Conservation (phyloP, 2,329 filamentous ascomycete genomes). For the Sordariomycetes sp. region DNA sequence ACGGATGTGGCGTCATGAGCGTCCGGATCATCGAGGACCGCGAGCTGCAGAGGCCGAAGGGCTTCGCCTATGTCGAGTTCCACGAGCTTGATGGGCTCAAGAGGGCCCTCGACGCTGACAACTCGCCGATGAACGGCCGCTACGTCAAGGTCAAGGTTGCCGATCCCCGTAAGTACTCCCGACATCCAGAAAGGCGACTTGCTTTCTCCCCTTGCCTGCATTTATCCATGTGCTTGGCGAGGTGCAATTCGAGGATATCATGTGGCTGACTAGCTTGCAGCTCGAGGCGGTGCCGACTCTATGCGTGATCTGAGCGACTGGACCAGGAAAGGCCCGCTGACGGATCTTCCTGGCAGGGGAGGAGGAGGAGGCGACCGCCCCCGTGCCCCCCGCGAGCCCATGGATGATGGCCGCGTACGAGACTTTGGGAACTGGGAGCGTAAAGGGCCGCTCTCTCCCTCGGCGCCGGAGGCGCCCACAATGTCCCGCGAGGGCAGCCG, state of each 20-base stretch:
- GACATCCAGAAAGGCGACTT: neutral
- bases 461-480: slow-evolving; percentile 35
- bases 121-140: slow-evolving; percentile 74
- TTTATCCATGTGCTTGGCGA: neutral
- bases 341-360: slow-evolving; percentile 50
- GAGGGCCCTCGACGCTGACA: slow-evolving; percentile 76
- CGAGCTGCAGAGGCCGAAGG: slow-evolving; percentile 86
- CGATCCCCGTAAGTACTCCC: slow-evolving; percentile 76
- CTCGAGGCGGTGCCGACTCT: slow-evolving; percentile 48
- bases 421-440: slow-evolving; percentile 92
- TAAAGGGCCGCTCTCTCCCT: slow-evolving; percentile 78
- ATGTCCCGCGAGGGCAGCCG: slow-evolving; percentile 45
- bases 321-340: slow-evolving; percentile 84
- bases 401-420: slow-evolving; percentile 63
- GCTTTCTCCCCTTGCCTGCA: neutral
- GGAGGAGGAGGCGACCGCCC: slow-evolving; percentile 40
- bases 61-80: slow-evolving; percentile 97
- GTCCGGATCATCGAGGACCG: slow-evolving; percentile 97
- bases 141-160: slow-evolving; percentile 91
- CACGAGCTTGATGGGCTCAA: slow-evolving; percentile 78
- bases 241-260: neutral
- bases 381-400: slow-evolving; percentile 54
- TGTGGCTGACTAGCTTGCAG: slow-evolving; percentile 49
- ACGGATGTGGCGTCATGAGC: slow-evolving; percentile 73
- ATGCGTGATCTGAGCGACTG: slow-evolving; percentile 78